Percentiles rank a stretch among this genome's conserved stretches.
These are phyloP conservation scores for Gyrodon lividus DNA, from an alignment of 768 basidiomycete species.

Conservation along the genomic window DNA sequence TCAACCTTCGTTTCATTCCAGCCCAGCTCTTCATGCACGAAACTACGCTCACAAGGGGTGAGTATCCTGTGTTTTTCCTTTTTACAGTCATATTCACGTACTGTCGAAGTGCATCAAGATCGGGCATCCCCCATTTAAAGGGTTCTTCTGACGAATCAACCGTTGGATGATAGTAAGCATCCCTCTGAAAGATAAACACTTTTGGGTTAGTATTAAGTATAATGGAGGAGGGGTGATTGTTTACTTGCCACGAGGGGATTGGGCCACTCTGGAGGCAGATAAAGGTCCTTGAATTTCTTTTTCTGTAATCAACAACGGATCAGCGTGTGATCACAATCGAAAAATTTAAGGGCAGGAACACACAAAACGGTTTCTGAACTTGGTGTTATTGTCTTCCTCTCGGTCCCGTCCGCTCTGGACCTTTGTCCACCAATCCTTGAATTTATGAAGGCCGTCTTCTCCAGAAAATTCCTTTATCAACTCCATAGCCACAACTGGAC, in stretches of 20 bases:
- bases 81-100: slow-evolving; percentile 37
- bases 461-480: slow-evolving; percentile 92
- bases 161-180: slow-evolving; percentile 90
- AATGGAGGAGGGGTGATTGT: slow-evolving; percentile 9
- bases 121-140: slow-evolving; percentile 97
- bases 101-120: slow-evolving; percentile 87
- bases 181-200: slow-evolving; percentile 50
- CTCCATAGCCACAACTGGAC: slow-evolving; percentile 96
- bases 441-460: slow-evolving; percentile 75
- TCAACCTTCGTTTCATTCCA: slow-evolving; percentile 86
- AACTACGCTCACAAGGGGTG: slow-evolving; percentile 40
- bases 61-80: slow-evolving; percentile 8
- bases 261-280: slow-evolving; percentile 84
- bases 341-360: slow-evolving; percentile 34
- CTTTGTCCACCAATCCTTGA: slow-evolving; percentile 92
- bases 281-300: slow-evolving; percentile 83
- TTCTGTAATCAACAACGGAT: slow-evolving; percentile 52
- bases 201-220: neutral
- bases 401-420: slow-evolving; percentile 90
- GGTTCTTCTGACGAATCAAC: slow-evolving; percentile 91
- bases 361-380: slow-evolving; percentile 85
- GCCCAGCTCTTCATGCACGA: slow-evolving; percentile 72
- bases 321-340: slow-evolving; percentile 5
- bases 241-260: slow-evolving; percentile 80
- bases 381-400: slow-evolving; percentile 65